phyloP scores from a whole-genome alignment of 2,329 filamentous ascomycete genomes.

The Stagonosporopsis rhizophila region DNA sequence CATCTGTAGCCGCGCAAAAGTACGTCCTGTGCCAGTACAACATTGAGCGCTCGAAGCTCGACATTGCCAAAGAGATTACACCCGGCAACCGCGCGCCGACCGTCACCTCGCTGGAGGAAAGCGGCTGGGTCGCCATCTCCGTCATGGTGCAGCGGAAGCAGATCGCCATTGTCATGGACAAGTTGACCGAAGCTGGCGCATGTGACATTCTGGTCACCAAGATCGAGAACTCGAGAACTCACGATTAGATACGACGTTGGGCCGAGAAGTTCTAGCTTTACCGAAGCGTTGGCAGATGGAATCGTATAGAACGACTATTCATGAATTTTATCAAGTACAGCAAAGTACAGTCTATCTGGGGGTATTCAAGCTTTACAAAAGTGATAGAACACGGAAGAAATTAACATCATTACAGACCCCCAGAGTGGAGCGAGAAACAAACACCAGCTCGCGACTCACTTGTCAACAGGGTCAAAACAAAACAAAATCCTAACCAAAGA shows the following conservation, averaged over 20 bases:
- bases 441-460: neutral
- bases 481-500: constrained; percentile 60
- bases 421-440: neutral
- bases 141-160: constrained; percentile 91
- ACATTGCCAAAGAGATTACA: constrained; percentile 76
- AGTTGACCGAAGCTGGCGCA: constrained; percentile 76
- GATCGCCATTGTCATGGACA: constrained; percentile 87
- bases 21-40: constrained; percentile 98
- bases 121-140: constrained; percentile 92
- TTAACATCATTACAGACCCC: neutral
- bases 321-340: neutral
- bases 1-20: constrained; percentile 73
- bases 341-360: constrained; percentile 3
- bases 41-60: constrained; percentile 73
- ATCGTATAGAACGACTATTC: neutral
- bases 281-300: no score
- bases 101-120: constrained; percentile 84
- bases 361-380: constrained; percentile 5
- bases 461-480: neutral
- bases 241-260: constrained; percentile 17
- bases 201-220: constrained; percentile 85
- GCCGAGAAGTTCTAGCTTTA: no score
- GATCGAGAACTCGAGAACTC: constrained; percentile 74
- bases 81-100: constrained; percentile 94
- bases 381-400: neutral